Percentiles rank a stretch among this genome's conserved stretches.
phyloP scores from a whole-genome alignment of 2,329 filamentous ascomycete species.

The Davidsoniella virescens region DNA sequence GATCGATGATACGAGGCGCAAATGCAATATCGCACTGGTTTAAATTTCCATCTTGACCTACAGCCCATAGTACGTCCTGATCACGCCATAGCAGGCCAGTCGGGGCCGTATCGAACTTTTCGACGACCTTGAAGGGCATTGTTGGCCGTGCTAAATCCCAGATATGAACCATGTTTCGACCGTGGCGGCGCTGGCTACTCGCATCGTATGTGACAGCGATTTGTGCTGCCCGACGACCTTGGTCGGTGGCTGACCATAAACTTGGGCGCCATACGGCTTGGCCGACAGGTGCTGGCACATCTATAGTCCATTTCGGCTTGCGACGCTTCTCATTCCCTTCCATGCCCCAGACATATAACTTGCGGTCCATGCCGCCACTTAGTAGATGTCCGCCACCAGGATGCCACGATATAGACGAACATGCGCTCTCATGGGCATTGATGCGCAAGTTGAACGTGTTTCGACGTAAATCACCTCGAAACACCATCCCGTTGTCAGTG shows the following conservation, averaged over 20 bases:
- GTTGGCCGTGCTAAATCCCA: slow-evolving; percentile 54
- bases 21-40: slow-evolving; percentile 50
- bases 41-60: slow-evolving; percentile 44
- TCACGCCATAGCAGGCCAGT: slow-evolving; percentile 46
- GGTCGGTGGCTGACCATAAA: slow-evolving; percentile 47
- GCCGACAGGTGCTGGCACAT: slow-evolving; percentile 42
- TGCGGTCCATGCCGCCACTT: slow-evolving; percentile 45
- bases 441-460: slow-evolving; percentile 39
- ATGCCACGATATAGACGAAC: slow-evolving; percentile 48
- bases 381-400: slow-evolving; percentile 50
- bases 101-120: slow-evolving; percentile 41
- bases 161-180: slow-evolving; percentile 43
- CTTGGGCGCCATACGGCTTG: slow-evolving; percentile 47
- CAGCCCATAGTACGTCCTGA: slow-evolving; percentile 50
- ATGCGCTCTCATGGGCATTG: slow-evolving; percentile 44
- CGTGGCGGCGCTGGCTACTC: slow-evolving; percentile 34
- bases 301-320: slow-evolving; percentile 46
- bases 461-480: slow-evolving; percentile 49
- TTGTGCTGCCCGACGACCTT: slow-evolving; percentile 43
- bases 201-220: slow-evolving; percentile 47
- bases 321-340: slow-evolving; percentile 45
- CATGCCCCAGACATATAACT: slow-evolving; percentile 50
- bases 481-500: slow-evolving; percentile 43
- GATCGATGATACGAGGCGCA: slow-evolving; percentile 45
- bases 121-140: slow-evolving; percentile 50